Conservation (phyloP, 2,329 filamentous ascomycete genomes). For the Xenosphaeropsis pyriputrescens region DNA sequence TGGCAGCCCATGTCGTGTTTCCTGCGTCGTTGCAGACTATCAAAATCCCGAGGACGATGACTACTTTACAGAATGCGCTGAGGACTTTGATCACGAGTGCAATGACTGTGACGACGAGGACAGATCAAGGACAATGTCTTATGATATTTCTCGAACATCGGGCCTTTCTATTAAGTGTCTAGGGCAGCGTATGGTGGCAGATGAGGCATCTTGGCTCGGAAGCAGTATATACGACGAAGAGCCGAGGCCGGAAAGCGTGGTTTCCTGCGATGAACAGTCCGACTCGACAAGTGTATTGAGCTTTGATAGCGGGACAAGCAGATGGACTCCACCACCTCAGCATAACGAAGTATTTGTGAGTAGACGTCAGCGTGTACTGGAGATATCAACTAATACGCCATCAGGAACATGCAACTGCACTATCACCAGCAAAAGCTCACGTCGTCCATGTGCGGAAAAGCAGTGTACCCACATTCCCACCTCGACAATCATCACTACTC, state of each 20-base stretch:
- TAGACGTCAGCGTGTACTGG: neutral
- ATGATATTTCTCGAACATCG: conserved; percentile 5
- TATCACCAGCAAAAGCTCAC: conserved; percentile 10
- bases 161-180: conserved; percentile 14
- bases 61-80: no score
- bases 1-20: conserved; percentile 4
- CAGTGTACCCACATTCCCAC: conserved; percentile 4
- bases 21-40: conserved; percentile 1
- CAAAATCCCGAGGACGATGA: neutral
- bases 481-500: conserved; percentile 9
- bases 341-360: conserved; percentile 11
- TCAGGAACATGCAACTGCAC: conserved; percentile 11
- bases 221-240: neutral
- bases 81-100: no score
- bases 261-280: no score
- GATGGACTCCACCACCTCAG: conserved; percentile 8
- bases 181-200: conserved; percentile 3
- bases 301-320: conserved; percentile 9
- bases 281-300: no score
- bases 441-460: conserved; percentile 8
- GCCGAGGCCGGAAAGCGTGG: no score
- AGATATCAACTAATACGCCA: no score
- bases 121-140: neutral
- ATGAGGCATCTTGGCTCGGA: conserved; percentile 9
- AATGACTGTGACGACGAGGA: neutral